These are phyloP conservation scores for Yamadazyma trypodendri DNA, from an alignment of 1,139 yeast genomes.

Conservation along the genomic window DNA sequence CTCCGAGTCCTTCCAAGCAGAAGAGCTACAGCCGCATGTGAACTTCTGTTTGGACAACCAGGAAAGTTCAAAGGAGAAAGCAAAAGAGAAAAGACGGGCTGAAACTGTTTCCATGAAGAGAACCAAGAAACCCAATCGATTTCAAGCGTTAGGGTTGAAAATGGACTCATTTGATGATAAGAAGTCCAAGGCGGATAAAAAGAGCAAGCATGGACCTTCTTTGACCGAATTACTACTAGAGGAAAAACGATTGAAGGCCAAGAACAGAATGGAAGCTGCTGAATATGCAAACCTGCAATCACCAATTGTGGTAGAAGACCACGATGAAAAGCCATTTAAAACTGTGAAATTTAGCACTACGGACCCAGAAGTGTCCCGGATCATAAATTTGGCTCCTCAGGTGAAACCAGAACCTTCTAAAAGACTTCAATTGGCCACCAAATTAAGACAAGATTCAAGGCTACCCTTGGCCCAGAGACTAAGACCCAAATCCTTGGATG, in stretches of 20 bases:
- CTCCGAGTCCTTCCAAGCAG: constrained; percentile 20
- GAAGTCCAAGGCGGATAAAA: constrained; percentile 18
- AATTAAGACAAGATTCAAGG: constrained; percentile 45
- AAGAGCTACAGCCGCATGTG: constrained; percentile 40
- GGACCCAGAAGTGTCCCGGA: background rate
- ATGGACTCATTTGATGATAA: constrained; percentile 23
- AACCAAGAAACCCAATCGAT: constrained; percentile 18
- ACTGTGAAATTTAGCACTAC: background rate
- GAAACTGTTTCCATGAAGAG: no score
- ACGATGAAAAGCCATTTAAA: constrained; percentile 4
- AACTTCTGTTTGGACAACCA: constrained; percentile 20
- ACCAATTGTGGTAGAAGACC: background rate
- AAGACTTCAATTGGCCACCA: constrained; percentile 16
- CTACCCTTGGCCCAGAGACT: constrained; percentile 86
- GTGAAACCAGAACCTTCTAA: constrained; percentile 13
- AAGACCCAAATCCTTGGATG: constrained; percentile 71
- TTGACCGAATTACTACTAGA: constrained; percentile 34
- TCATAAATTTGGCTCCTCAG: constrained; percentile 10
- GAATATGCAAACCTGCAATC: constrained; percentile 8
- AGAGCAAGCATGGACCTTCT: constrained; percentile 25
- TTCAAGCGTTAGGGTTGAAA: constrained; percentile 31
- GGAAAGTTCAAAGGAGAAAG: constrained; percentile 7
- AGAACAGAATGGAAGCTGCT: constrained; percentile 12
- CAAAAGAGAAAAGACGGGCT: background rate
- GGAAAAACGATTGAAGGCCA: constrained; percentile 26